phyloP scores from a whole-genome alignment of 768 basidiomycete species.

The Agrocybe praecox region DNA sequence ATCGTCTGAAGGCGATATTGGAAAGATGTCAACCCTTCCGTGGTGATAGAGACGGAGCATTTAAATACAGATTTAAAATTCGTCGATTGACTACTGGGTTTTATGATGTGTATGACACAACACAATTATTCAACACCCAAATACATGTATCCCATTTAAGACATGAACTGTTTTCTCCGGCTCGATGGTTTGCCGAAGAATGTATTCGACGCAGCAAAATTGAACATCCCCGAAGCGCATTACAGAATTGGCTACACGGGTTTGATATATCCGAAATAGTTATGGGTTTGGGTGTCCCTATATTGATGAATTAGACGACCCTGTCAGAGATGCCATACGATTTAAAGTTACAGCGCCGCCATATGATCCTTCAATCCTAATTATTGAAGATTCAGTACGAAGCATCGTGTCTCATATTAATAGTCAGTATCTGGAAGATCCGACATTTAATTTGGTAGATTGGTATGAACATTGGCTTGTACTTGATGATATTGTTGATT shows the following conservation, averaged over 20 bases:
- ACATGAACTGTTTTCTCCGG: slow-evolving; percentile 5
- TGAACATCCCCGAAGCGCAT: background rate
- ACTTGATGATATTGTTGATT: too few relatives aligned
- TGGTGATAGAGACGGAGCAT: too few relatives aligned
- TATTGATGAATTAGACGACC: too few relatives aligned
- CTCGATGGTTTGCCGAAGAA: slow-evolving; percentile 7
- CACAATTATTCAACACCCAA: too few relatives aligned
- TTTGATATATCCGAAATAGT: background rate
- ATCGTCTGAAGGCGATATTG: too few relatives aligned
- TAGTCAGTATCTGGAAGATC: background rate
- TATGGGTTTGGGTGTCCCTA: background rate
- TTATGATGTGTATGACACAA: too few relatives aligned
- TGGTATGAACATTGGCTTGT: background rate
- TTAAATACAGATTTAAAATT: too few relatives aligned
- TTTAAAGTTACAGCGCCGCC: too few relatives aligned
- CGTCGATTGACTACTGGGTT: too few relatives aligned
- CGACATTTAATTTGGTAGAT: background rate
- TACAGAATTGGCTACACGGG: background rate
- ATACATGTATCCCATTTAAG: too few relatives aligned
- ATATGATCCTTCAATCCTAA: background rate
- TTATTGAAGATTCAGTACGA: background rate
- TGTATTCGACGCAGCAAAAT: background rate
- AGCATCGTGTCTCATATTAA: background rate
- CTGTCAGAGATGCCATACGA: too few relatives aligned
- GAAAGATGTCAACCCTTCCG: too few relatives aligned